phyloP scores from a whole-genome alignment of 2,329 filamentous ascomycete genomes.

The Cladophialophora yegresii region DNA sequence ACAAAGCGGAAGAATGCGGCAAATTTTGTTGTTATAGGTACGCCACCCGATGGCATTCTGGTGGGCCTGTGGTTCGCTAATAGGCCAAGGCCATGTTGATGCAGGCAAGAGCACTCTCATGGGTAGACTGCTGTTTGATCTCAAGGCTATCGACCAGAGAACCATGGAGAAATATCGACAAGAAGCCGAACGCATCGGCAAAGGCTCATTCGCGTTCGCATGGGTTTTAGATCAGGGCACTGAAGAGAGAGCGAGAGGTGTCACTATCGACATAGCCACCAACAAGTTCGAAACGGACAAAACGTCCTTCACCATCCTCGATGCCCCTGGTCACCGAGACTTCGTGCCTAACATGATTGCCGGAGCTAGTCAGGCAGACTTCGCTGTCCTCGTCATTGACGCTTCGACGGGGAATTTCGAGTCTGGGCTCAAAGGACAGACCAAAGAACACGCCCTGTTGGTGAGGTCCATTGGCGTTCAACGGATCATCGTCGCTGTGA shows the following conservation, averaged over 20 bases:
- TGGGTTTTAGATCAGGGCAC: slow-evolving; percentile 94
- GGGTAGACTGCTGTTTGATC: slow-evolving; percentile 87
- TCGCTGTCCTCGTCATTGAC: slow-evolving; percentile 92
- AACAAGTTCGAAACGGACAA: slow-evolving; percentile 90
- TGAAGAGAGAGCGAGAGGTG: slow-evolving; percentile 84
- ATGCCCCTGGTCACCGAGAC: slow-evolving; percentile 90
- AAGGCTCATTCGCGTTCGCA: slow-evolving; percentile 91
- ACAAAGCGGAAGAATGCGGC: slow-evolving; percentile 74
- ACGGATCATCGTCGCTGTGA: slow-evolving; percentile 83
- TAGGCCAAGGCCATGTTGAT: slow-evolving; percentile 78
- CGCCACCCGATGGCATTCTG: slow-evolving; percentile 38
- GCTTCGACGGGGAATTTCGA: slow-evolving; percentile 89
- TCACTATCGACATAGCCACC: slow-evolving; percentile 95
- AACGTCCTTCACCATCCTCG: slow-evolving; percentile 88
- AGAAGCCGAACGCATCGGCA: slow-evolving; percentile 88
- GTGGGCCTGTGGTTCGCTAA: slow-evolving; percentile 23
- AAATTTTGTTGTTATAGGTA: slow-evolving; percentile 92
- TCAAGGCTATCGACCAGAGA: slow-evolving; percentile 82
- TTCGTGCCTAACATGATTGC: slow-evolving; percentile 99
- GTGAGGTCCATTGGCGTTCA: slow-evolving; percentile 89
- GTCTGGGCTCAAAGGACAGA: slow-evolving; percentile 89
- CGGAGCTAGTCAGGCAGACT: slow-evolving; percentile 91
- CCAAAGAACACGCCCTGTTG: slow-evolving; percentile 86
- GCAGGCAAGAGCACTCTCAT: slow-evolving; percentile 97
- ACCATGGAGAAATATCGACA: slow-evolving; percentile 84